Conservation (phyloP, 2,329 filamentous ascomycete species). For the Fusarium sp. region DNA sequence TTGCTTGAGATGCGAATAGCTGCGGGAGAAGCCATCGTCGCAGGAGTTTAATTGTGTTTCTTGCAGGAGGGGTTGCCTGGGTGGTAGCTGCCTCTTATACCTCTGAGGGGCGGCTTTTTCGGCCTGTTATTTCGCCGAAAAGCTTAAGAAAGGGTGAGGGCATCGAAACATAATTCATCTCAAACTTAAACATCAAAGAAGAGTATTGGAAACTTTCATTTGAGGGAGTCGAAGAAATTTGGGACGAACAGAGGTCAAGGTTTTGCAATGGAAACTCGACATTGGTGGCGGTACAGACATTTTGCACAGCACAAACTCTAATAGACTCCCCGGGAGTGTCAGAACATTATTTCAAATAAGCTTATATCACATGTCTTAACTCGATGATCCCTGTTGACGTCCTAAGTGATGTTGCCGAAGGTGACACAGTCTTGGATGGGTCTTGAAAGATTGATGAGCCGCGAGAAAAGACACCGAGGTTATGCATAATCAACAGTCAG, state of each 20-base stretch:
- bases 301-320: slow-evolving; percentile 2
- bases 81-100: too few species aligned
- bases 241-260: not conserved
- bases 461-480: not conserved
- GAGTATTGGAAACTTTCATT: not conserved
- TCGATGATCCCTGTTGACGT: not conserved
- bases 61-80: too few species aligned
- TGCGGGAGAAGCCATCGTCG: too few species aligned
- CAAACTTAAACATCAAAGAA: too few species aligned
- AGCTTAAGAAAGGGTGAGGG: too few species aligned
- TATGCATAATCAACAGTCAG: not conserved
- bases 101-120: too few species aligned
- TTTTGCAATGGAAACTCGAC: not conserved
- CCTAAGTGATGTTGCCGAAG: not conserved
- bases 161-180: too few species aligned
- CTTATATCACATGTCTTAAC: not conserved
- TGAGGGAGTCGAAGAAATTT: not conserved
- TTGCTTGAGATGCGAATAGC: too few species aligned
- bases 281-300: not conserved
- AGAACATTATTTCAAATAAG: slow-evolving; percentile 2
- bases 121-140: too few species aligned
- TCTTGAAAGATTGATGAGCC: not conserved
- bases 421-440: not conserved
- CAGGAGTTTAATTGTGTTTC: too few species aligned
- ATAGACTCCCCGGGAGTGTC: not conserved